Evolutionary conservation across 1,139 yeast species (phyloP).

Genomic region (Hanseniaspora gamundiae): DNA sequence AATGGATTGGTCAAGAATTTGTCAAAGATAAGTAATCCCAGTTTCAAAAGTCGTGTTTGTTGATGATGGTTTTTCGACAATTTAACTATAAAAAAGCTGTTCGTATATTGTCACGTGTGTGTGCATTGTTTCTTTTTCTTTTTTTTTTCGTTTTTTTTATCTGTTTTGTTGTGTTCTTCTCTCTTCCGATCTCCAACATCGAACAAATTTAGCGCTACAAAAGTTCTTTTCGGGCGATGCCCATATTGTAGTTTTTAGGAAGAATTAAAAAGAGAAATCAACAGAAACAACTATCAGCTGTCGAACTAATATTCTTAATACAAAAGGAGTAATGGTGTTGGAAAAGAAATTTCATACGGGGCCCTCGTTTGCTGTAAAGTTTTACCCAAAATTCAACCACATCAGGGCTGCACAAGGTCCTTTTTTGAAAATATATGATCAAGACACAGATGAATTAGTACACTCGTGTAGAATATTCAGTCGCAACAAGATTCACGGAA

Average conservation of each 20-base stretch:
- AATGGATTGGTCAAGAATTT: too few species aligned
- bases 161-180: too few species aligned
- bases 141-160: neutral
- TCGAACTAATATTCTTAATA: too few species aligned
- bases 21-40: too few species aligned
- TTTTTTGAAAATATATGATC: constrained; percentile 40
- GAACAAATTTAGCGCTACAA: too few species aligned
- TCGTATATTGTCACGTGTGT: neutral
- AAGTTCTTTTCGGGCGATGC: too few species aligned
- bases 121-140: constrained; percentile 1
- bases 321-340: neutral
- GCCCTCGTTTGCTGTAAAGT: neutral
- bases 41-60: too few species aligned
- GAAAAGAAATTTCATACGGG: neutral
- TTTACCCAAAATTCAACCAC: neutral
- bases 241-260: too few species aligned
- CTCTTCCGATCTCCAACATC: too few species aligned
- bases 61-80: too few species aligned
- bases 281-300: too few species aligned
- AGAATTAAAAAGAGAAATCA: neutral
- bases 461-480: constrained; percentile 39
- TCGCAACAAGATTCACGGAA: constrained; percentile 71
- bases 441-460: constrained; percentile 30
- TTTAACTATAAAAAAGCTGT: too few species aligned
- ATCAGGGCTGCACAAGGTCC: constrained; percentile 58